Evolutionary conservation across 495 filamentous ascomycete genomes (phyloP).

Genomic region (Aspergillus haitiensis): DNA sequence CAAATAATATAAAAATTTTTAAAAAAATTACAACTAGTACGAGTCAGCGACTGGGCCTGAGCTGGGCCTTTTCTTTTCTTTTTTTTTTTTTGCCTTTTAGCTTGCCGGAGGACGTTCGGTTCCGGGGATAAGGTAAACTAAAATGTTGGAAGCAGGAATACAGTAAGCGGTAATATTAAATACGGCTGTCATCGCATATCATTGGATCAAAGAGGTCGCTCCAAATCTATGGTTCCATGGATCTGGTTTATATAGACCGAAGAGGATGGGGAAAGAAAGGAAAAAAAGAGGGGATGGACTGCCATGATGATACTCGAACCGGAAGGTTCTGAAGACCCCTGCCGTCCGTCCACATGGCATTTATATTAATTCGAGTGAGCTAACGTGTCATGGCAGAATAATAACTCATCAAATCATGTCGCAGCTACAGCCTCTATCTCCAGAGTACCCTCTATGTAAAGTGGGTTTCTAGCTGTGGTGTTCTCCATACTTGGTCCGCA

Average conservation of each 20-base stretch:
- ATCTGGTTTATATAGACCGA: conserved; percentile 10
- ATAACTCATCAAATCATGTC: too few relatives aligned
- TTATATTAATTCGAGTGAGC: neutral
- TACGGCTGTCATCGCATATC: neutral
- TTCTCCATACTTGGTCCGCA: too few relatives aligned
- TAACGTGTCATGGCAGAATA: neutral
- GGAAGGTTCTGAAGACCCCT: conserved; percentile 14
- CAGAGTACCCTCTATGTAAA: too few relatives aligned
- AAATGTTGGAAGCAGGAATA: neutral
- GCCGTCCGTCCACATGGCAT: conserved; percentile 6
- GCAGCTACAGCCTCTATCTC: too few relatives aligned
- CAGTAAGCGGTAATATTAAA: conserved; percentile 8
- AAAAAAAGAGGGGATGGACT: neutral
- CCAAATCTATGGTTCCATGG: conserved; percentile 22
- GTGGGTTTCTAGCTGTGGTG: too few relatives aligned
- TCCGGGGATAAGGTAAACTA: conserved; percentile 18
- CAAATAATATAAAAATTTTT: too few relatives aligned
- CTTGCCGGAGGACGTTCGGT: conserved; percentile 24
- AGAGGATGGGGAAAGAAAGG: neutral
- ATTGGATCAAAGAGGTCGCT: conserved; percentile 17
- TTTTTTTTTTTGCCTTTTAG: neutral
- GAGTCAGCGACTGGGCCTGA: neutral
- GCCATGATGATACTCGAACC: conserved; percentile 10
- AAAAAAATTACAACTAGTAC: neutral
- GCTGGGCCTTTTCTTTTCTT: neutral